These are phyloP conservation scores for Schizothecium vesticola DNA, from an alignment of 495 filamentous ascomycete genomes.

Conservation along the genomic window DNA sequence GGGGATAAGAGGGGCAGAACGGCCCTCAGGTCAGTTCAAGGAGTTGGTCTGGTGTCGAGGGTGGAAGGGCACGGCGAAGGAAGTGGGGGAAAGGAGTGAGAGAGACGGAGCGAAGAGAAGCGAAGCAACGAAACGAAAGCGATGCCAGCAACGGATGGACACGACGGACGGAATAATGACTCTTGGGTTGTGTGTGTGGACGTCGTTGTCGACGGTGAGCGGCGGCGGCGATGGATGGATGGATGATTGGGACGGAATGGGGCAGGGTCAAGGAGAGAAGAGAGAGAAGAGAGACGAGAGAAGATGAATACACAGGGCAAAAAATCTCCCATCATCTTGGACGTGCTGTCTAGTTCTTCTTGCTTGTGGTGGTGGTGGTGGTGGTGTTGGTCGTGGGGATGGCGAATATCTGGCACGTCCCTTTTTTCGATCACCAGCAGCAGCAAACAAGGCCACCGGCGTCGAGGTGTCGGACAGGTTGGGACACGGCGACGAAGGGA, in stretches of 20 bases:
- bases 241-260: not conserved
- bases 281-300: not conserved
- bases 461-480: too few relatives aligned
- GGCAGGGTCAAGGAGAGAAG: not conserved
- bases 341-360: not conserved
- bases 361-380: not conserved
- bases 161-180: not conserved
- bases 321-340: not conserved
- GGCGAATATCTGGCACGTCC: too few relatives aligned
- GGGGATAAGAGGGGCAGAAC: too few relatives aligned
- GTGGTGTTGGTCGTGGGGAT: too few relatives aligned
- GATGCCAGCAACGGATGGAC: not conserved
- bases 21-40: too few relatives aligned
- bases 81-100: not conserved
- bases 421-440: too few relatives aligned
- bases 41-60: too few relatives aligned
- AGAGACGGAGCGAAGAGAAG: not conserved
- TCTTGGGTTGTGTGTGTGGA: not conserved
- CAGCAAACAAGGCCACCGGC: too few relatives aligned
- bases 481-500: too few relatives aligned
- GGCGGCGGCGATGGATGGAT: not conserved
- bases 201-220: not conserved
- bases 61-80: not conserved
- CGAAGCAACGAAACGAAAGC: not conserved
- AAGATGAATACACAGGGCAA: not conserved